A percentile compares a stretch with the other conserved stretches of the same genome.
These are phyloP conservation scores for Aspergillus arachidicola DNA, from an alignment of 2,329 filamentous ascomycete genomes.

Conservation along the genomic window DNA sequence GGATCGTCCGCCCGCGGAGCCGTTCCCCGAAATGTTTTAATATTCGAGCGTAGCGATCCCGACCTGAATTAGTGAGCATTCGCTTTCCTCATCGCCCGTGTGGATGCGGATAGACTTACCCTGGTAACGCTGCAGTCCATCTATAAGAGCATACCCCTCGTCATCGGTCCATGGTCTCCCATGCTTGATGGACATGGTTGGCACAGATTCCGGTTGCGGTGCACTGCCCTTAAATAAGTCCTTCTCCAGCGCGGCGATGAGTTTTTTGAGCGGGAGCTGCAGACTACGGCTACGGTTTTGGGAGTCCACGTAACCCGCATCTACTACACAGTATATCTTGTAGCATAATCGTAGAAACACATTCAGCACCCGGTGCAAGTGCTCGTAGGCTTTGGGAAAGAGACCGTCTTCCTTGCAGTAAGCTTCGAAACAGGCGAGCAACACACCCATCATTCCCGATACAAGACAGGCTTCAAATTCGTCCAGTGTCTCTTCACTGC, in stretches of 20 bases:
- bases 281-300: constrained; percentile 10
- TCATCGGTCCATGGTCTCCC: constrained; percentile 24
- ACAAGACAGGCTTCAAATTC: constrained; percentile 25
- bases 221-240: background rate
- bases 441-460: constrained; percentile 20
- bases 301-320: constrained; percentile 11
- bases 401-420: constrained; percentile 18
- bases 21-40: constrained; percentile 16
- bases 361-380: constrained; percentile 21
- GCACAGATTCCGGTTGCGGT: background rate
- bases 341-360: constrained; percentile 18
- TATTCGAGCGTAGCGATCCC: constrained; percentile 31
- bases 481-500: constrained; percentile 16
- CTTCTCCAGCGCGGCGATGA: constrained; percentile 16
- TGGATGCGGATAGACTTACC: constrained; percentile 12
- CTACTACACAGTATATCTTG: constrained; percentile 15
- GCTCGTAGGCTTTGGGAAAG: constrained; percentile 18
- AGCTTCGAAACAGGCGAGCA: constrained; percentile 22
- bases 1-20: constrained; percentile 18
- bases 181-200: background rate
- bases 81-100: background rate
- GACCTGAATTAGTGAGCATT: constrained; percentile 10
- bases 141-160: constrained; percentile 27
- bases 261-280: constrained; percentile 11
- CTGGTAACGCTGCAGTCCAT: constrained; percentile 28